Conservation (phyloP, 805 yeast species). For the Spathaspora gorwiae region DNA sequence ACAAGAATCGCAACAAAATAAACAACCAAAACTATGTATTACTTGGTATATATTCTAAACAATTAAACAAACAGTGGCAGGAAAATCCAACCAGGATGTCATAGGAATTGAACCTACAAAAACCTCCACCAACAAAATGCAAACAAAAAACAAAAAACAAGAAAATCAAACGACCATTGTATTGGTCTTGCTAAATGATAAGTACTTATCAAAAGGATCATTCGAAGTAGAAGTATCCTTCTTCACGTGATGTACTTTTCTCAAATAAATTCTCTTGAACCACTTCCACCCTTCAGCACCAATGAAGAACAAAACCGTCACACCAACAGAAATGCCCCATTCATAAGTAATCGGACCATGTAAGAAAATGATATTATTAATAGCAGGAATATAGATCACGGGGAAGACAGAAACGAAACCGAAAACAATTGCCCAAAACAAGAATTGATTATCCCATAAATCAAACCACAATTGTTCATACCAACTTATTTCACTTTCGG, state of each 20-base stretch:
- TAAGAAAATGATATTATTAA: constrained; percentile 68
- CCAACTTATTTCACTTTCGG: constrained; percentile 52
- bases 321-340: constrained; percentile 72
- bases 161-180: constrained; percentile 24
- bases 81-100: too few relatives aligned
- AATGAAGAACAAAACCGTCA: constrained; percentile 50
- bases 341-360: constrained; percentile 71
- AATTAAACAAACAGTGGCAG: too few relatives aligned
- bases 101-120: too few relatives aligned
- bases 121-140: too few relatives aligned
- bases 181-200: constrained; percentile 52
- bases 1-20: too few relatives aligned
- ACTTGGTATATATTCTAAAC: too few relatives aligned
- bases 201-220: constrained; percentile 60
- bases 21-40: too few relatives aligned
- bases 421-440: constrained; percentile 74
- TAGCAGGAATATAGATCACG: constrained; percentile 83
- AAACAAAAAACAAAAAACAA: too few relatives aligned
- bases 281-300: constrained; percentile 68
- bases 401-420: constrained; percentile 76
- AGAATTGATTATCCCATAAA: constrained; percentile 68
- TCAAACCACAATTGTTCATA: constrained; percentile 58
- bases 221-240: constrained; percentile 36
- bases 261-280: constrained; percentile 53
- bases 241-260: constrained; percentile 18